phyloP scores from a whole-genome alignment of 2,329 filamentous ascomycete genomes.

The Aspergillus fijiensis region DNA sequence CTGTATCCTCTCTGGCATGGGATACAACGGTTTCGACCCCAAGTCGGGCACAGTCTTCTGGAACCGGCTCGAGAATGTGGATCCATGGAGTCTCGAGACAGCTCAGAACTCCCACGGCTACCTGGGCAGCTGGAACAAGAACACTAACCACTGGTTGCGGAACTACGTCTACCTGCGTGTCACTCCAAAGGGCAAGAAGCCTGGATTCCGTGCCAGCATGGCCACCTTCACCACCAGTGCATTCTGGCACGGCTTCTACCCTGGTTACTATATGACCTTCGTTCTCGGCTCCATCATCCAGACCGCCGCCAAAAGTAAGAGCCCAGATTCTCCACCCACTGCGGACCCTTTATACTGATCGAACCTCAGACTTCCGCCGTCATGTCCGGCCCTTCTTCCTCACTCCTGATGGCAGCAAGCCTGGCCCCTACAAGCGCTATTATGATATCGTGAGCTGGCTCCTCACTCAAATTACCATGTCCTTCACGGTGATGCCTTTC shows the following conservation, averaged over 20 bases:
- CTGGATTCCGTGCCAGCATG: constrained; percentile 89
- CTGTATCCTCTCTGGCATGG: constrained; percentile 89
- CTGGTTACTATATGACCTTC: constrained; percentile 92
- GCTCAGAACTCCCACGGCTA: constrained; percentile 94
- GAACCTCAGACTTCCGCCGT: constrained; percentile 72
- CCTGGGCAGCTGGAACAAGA: constrained; percentile 95
- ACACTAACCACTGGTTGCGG: constrained; percentile 93
- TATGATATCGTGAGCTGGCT: constrained; percentile 80
- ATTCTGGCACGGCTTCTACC: constrained; percentile 97
- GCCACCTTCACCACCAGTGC: constrained; percentile 93
- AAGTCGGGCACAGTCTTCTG: constrained; percentile 82
- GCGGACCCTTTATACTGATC: constrained; percentile 18
- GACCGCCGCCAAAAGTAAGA: constrained; percentile 88
- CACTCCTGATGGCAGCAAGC: constrained; percentile 68
- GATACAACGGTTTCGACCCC: constrained; percentile 89
- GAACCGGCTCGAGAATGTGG: constrained; percentile 87
- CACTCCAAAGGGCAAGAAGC: constrained; percentile 92
- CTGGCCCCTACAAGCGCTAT: constrained; percentile 72
- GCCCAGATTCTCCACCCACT: not conserved
- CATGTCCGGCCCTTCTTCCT: constrained; percentile 91
- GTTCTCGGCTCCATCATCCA: constrained; percentile 87
- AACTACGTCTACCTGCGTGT: constrained; percentile 96
- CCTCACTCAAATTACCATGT: constrained; percentile 77
- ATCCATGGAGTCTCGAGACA: constrained; percentile 78
- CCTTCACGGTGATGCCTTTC: constrained; percentile 81